Conservation (phyloP, 352 stramenopile genomes). For the Achlya hypogyna region DNA sequence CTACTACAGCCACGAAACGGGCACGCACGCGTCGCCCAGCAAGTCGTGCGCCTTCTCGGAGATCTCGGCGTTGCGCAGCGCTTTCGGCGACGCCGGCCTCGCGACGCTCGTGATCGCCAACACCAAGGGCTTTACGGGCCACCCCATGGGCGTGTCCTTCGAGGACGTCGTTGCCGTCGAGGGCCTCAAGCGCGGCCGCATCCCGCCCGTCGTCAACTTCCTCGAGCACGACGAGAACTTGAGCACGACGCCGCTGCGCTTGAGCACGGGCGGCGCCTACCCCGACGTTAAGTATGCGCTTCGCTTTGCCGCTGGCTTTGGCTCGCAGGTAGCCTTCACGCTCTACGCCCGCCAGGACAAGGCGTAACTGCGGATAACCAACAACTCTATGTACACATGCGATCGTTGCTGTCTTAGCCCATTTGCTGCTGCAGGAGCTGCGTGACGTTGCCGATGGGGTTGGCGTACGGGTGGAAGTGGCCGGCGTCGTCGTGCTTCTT, state of each 20-base stretch:
- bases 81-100: constrained; percentile 63
- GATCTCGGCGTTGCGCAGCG: constrained; percentile 48
- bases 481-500: constrained; percentile 3
- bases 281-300: constrained; percentile 87
- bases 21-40: constrained; percentile 89
- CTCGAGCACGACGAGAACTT: constrained; percentile 70
- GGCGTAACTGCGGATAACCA: constrained; percentile 27
- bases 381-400: too few species aligned
- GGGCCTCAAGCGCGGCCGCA: constrained; percentile 70
- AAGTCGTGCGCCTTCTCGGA: constrained; percentile 93
- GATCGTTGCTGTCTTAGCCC: background rate
- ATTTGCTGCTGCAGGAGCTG: constrained; percentile 4
- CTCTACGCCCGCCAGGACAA: constrained; percentile 67
- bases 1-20: constrained; percentile 97
- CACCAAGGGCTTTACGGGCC: constrained; percentile 92
- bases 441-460: constrained; percentile 11
- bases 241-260: constrained; percentile 32
- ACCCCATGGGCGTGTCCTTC: constrained; percentile 95
- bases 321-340: constrained; percentile 93
- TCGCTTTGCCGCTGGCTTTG: constrained; percentile 93
- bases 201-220: constrained; percentile 91
- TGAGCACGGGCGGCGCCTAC: constrained; percentile 55
- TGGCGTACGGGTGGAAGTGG: constrained; percentile 12
- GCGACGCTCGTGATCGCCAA: constrained; percentile 80
- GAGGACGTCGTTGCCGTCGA: constrained; percentile 93